Percentiles rank a stretch among this genome's conserved stretches.
Conservation (phyloP, 2,329 filamentous ascomycete species). For the Cercospora beticola region DNA sequence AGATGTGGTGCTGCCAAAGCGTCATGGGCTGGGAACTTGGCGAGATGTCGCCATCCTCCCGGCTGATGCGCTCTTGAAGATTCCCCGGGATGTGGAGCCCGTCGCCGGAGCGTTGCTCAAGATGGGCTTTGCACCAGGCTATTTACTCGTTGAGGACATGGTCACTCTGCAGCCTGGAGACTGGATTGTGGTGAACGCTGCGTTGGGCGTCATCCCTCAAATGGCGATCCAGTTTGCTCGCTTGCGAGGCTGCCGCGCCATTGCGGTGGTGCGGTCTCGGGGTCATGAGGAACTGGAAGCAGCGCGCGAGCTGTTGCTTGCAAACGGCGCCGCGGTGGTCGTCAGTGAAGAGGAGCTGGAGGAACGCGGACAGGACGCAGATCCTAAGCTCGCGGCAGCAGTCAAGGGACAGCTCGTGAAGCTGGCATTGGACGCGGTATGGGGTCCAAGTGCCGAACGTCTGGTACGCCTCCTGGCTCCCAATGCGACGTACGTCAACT, state of each 20-base stretch:
- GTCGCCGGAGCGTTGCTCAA: neutral
- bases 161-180: neutral
- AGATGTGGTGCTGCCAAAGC: neutral
- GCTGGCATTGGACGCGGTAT: neutral
- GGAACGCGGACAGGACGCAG: neutral
- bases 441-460: neutral
- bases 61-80: neutral
- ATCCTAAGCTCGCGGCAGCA: neutral
- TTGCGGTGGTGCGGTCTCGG: neutral
- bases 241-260: neutral
- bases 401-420: neutral
- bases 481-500: neutral
- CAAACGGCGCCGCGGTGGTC: neutral
- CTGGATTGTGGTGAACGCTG: neutral
- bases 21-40: constrained; percentile 1
- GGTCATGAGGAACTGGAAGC: neutral
- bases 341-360: neutral
- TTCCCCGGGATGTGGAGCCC: neutral
- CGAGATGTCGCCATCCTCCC: neutral
- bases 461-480: neutral
- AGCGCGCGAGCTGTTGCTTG: neutral
- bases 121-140: constrained; percentile 4
- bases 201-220: neutral
- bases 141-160: neutral
- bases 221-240: neutral